A percentile compares a stretch with the other conserved stretches of the same genome.
Conservation (phyloP, 495 filamentous ascomycete species). For the Monascus purpureus region DNA sequence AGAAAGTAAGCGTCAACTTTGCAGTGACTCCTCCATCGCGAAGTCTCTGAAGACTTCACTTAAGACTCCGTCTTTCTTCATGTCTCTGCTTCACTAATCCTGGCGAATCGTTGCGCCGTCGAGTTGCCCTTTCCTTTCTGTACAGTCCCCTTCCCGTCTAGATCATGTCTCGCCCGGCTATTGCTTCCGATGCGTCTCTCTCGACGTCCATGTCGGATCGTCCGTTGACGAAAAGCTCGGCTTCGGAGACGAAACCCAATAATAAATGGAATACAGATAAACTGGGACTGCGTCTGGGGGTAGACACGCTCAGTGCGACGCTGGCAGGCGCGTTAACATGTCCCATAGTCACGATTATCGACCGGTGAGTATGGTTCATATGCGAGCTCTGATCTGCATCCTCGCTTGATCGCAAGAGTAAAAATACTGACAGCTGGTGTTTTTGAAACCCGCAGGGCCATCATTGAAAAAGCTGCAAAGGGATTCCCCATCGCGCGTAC, state of each 20-base stretch:
- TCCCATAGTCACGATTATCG: conserved; percentile 81
- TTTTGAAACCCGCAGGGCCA: conserved; percentile 46
- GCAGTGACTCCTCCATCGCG: too few relatives aligned
- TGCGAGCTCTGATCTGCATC: neutral
- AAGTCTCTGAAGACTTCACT: too few relatives aligned
- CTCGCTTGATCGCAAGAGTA: neutral
- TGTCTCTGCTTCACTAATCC: too few relatives aligned
- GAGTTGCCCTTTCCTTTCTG: too few relatives aligned
- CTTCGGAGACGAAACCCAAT: conserved; percentile 5
- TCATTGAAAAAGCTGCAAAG: conserved; percentile 92
- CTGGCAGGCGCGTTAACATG: conserved; percentile 72
- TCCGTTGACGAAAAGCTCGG: conserved; percentile 4
- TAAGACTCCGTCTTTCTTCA: too few relatives aligned
- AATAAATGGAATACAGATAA: conserved; percentile 67
- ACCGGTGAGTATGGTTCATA: conserved; percentile 47
- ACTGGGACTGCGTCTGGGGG: conserved; percentile 49
- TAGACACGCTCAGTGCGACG: conserved; percentile 61
- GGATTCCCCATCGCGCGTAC: conserved; percentile 55
- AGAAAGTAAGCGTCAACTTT: too few relatives aligned
- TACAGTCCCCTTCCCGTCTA: too few relatives aligned
- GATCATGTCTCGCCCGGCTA: conserved; percentile 22
- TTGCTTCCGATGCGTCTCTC: conserved; percentile 16
- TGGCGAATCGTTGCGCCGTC: too few relatives aligned
- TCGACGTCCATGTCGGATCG: neutral
- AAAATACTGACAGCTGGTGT: conserved; percentile 4